Evolutionary conservation across 768 basidiomycete genomes (phyloP).

Genomic region (Pleurotus tuber-regium): DNA sequence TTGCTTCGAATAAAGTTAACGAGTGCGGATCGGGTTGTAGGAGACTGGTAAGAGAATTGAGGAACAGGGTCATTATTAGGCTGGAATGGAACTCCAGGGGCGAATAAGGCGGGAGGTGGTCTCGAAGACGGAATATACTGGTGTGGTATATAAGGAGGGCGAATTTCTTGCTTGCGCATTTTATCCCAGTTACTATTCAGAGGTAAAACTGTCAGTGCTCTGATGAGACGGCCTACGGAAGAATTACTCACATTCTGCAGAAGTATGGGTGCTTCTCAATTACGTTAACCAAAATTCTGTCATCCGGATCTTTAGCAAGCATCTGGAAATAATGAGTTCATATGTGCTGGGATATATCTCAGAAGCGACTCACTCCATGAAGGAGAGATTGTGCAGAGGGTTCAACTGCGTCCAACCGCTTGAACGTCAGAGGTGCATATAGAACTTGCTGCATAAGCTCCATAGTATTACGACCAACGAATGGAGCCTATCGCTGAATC

Average conservation of each 20-base stretch:
- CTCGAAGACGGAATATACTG: background rate
- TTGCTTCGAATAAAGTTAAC: background rate
- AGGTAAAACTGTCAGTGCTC: background rate
- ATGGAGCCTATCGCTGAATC: conserved; percentile 21
- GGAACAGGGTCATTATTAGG: conserved; percentile 2
- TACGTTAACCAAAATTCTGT: conserved; percentile 24
- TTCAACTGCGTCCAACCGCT: conserved; percentile 22
- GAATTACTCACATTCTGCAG: conserved; percentile 23
- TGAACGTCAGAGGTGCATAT: conserved; percentile 21
- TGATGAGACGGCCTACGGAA: background rate
- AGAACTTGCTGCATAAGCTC: conserved; percentile 19
- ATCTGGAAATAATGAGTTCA: conserved; percentile 16
- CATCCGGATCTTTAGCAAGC: conserved; percentile 25
- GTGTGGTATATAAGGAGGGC: conserved; percentile 24
- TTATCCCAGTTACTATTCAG: conserved; percentile 24
- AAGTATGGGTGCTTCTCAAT: conserved; percentile 31
- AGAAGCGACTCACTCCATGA: conserved; percentile 15
- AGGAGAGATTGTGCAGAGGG: conserved; percentile 25
- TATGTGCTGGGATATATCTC: background rate
- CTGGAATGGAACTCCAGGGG: background rate
- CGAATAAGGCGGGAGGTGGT: background rate
- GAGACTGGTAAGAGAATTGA: background rate
- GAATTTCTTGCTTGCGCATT: conserved; percentile 20
- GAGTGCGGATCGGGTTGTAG: background rate
- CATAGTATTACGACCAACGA: conserved; percentile 1